phyloP scores from a whole-genome alignment of 768 basidiomycete species.

The Leccinellum albellum region DNA sequence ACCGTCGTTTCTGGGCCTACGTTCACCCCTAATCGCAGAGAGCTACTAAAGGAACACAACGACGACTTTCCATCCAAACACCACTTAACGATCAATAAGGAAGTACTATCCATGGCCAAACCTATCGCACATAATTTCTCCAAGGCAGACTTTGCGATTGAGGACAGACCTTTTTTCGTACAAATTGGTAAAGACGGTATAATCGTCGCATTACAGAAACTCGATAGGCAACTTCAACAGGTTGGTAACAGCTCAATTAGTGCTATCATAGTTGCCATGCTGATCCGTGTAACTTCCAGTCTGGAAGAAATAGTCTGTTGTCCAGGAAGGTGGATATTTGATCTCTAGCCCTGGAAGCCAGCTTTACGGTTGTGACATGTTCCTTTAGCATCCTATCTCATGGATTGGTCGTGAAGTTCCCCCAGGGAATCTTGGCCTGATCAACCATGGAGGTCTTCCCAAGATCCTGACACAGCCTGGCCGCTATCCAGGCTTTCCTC shows the following conservation, averaged over 20 bases:
- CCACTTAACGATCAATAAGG: constrained; percentile 9
- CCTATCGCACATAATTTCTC: constrained; percentile 38
- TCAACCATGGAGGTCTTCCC: constrained; percentile 80
- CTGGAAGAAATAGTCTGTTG: constrained; percentile 52
- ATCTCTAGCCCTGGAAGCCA: neutral
- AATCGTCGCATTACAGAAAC: constrained; percentile 63
- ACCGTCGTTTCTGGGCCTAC: constrained; percentile 43
- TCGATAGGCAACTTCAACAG: constrained; percentile 57
- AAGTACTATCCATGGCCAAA: constrained; percentile 5
- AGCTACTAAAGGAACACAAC: constrained; percentile 17
- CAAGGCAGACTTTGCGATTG: constrained; percentile 46
- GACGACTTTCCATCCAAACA: constrained; percentile 22
- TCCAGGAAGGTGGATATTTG: constrained; percentile 51
- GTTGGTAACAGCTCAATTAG: constrained; percentile 8
- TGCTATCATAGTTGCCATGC: neutral
- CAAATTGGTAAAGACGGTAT: constrained; percentile 64
- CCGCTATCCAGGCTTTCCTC: constrained; percentile 71
- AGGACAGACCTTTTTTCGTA: constrained; percentile 69
- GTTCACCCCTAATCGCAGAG: constrained; percentile 24
- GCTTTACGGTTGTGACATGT: neutral
- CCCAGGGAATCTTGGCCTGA: constrained; percentile 69
- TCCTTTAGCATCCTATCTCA: constrained; percentile 47
- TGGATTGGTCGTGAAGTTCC: constrained; percentile 72
- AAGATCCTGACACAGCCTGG: constrained; percentile 73
- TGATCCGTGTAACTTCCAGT: constrained; percentile 34